Base-by-base conservation (phyloP, 2,329 filamentous ascomycete genomes). In the Alternaria infectoria region DNA sequence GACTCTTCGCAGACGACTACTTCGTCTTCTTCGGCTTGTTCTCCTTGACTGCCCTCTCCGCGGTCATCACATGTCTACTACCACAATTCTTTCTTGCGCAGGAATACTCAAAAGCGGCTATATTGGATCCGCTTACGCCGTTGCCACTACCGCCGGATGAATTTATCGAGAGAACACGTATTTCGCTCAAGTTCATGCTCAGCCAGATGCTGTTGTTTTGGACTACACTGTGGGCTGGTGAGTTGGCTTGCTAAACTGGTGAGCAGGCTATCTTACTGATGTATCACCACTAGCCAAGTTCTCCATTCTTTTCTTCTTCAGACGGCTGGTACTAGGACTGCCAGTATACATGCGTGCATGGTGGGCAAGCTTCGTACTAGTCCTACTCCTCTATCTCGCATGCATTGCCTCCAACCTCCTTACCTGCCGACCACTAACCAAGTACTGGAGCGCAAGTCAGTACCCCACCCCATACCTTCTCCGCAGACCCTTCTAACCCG, bases 171-270 rank as follows among this genome's bases (percentile, higher is more conserved):
- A 58, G 56, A 3, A 58, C 47, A 4, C 55, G 36, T 15, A 62
- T 55, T 1, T 46, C 60, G 6, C 51, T 62, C 3, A 62, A 62
- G 19, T 40, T 62, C 8, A 59, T 62, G 55, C 59, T 62, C 28
- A 59, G 54, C 21, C 60, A 62, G 17, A 62, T 62, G 60, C 43
- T 62, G 5, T n/a, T 62, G 17, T 62, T 58, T n/a, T 59, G 60
- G 60, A 62, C 55, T 11, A 62, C 60, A 1, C 10, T 62, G 13
- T 59, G 55, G 55, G 60, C 60, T 30, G 44, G 60, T 62, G 30
- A 36, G n/a, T n/a, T n/a, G n/a, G n/a, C n/a, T n/a, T n/a, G n/a
- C n/a, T n/a, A n/a, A n/a, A n/a, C n/a, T n/a, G n/a, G n/a, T n/a
- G n/a, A n/a, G n/a, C n/a, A n/a, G n/a, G n/a, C n/a, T n/a, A n/a